These are phyloP conservation scores for Akanthomyces muscarius DNA, from an alignment of 2,329 filamentous ascomycete species.

Conservation along the genomic window DNA sequence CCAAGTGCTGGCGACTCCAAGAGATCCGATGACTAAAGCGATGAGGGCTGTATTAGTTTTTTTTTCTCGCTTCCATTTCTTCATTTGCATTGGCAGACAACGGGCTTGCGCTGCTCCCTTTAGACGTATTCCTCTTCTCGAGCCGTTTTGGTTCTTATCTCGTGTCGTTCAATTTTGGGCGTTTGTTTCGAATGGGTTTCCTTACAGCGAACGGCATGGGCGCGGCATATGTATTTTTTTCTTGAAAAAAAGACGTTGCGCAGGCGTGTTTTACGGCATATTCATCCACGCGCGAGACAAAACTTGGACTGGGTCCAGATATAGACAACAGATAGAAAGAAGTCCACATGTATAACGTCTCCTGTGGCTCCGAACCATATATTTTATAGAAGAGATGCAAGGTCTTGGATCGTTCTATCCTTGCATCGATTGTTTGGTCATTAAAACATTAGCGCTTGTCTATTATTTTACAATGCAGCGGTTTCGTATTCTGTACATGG, in stretches of 20 bases:
- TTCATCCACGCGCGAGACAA: neutral
- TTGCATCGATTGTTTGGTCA: neutral
- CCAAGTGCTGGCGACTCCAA: slow-evolving; percentile 47
- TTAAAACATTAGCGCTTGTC: neutral
- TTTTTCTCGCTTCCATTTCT: neutral
- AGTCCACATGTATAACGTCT: neutral
- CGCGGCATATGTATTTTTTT: neutral
- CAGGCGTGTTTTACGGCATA: neutral
- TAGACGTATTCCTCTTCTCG: neutral
- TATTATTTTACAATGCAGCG: neutral
- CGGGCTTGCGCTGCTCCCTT: slow-evolving; percentile 4
- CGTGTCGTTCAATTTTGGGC: neutral
- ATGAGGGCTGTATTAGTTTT: slow-evolving; percentile 8
- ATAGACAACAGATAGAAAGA: slow-evolving; percentile 14
- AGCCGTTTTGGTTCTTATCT: neutral
- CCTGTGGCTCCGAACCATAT: neutral
- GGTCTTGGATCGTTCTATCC: neutral
- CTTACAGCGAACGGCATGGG: neutral
- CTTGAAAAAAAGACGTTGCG: neutral
- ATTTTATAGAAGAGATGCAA: neutral
- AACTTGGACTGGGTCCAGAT: neutral
- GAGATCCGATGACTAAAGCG: slow-evolving; percentile 47
- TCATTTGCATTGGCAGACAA: slow-evolving; percentile 2
- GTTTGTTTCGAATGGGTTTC: neutral
- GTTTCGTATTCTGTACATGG: neutral